Conservation (phyloP, 345 rosid genomes). For the Xanthoceras sorbifolium region DNA sequence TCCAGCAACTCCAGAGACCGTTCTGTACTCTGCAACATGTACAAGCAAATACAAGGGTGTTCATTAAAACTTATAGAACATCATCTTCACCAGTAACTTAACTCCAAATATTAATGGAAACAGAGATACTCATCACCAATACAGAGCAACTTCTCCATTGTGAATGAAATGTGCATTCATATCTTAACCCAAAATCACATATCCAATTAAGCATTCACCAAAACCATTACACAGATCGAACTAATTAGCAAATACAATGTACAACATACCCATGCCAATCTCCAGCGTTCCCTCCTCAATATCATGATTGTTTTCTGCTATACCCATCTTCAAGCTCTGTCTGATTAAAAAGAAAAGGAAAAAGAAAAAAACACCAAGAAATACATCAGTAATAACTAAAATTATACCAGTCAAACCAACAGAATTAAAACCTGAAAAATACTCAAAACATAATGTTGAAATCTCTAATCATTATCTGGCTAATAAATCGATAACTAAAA, state of each 20-base stretch:
- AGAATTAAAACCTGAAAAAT: neutral
- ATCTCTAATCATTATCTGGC: neutral
- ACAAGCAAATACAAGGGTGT: neutral
- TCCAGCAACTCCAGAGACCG: constrained; percentile 98
- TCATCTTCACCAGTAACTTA: constrained; percentile 9
- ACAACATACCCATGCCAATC: constrained; percentile 81
- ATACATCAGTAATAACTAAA: neutral
- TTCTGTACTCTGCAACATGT: constrained; percentile 73
- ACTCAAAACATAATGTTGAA: neutral
- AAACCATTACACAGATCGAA: neutral
- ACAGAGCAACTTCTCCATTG: neutral
- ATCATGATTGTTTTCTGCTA: constrained; percentile 49
- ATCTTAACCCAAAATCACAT: neutral
- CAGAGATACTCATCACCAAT: neutral
- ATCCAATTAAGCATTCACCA: neutral
- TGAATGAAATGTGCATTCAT: neutral
- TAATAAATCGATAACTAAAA: neutral
- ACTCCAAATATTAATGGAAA: neutral
- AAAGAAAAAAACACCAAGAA: neutral
- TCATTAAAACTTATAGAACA: constrained; percentile 15
- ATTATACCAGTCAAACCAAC: neutral
- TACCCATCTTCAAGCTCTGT: constrained; percentile 51
- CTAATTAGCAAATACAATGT: neutral
- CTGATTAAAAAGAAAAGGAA: neutral
- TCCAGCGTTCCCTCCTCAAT: constrained; percentile 76